Evolutionary conservation across 2,329 filamentous ascomycete species (phyloP), one percentile per base, ranked within the genome.

Genomic region (Cercospora canescens): DNA sequence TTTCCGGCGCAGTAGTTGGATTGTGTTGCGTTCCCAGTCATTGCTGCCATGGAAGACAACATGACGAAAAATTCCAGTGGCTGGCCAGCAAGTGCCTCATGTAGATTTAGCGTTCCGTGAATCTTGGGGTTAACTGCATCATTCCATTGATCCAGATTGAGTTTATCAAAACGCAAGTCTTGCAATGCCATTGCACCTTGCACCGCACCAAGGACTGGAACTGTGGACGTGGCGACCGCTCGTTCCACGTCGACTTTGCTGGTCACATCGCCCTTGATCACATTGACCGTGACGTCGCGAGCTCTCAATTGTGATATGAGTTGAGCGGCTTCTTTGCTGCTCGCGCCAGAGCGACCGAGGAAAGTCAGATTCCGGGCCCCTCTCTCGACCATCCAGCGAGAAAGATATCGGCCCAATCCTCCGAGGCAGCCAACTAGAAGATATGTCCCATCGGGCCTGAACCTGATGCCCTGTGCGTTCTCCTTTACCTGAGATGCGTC

Each of bases 21-120:
- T 65, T 88, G 86, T 30, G 54, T 37, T 26, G 35, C 30, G 34
- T 65, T 66, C 8, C 45, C 45, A 7, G 12, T 50, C 12, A 14
- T 50, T 21, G 12, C 45, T 50, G 45, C 45, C 12, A 50, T 50
- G 12, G 45, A 50, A 14, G 45, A 50, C 45, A 50, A 30, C 45
- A 50, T 50, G 6, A 50, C 16, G 12, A 50, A 50, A 12, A 24
- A 50, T 7, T 50, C 45, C 45, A 50, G 24, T 16, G 45, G 45
- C 6, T 50, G 45, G 24, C 45, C 45, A 14, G 26, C 24, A 4
- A 50, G 45, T 26, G 45, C 45, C 16, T 50, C 45, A 50, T 50
- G 45, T 6, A 50, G 45, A 3, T 50, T 50, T 24, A 50, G 28
- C 8, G 45, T 50, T 28, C 45, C 45, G 2, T 28, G 45, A 3